phyloP scores from a whole-genome alignment of 768 basidiomycete genomes.

The Boletellus emodensis region DNA sequence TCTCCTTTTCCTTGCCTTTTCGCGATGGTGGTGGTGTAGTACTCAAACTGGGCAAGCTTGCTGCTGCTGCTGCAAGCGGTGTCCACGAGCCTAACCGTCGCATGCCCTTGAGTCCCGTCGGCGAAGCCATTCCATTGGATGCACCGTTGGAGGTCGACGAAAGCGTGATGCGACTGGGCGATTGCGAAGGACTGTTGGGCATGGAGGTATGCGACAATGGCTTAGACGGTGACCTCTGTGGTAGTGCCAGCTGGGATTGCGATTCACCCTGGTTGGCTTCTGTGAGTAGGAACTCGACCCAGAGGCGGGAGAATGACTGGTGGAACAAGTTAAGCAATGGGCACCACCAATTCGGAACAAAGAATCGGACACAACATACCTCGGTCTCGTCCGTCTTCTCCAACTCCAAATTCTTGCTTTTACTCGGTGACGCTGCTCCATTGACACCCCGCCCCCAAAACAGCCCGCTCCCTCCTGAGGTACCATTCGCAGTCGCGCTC shows the following conservation, averaged over 20 bases:
- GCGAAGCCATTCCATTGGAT: slow-evolving; percentile 7
- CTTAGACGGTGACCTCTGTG: slow-evolving; percentile 18
- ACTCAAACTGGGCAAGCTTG: slow-evolving; percentile 39
- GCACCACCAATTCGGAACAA: neutral
- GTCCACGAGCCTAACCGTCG: slow-evolving; percentile 40
- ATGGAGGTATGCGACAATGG: slow-evolving; percentile 34
- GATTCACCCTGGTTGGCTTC: slow-evolving; percentile 58
- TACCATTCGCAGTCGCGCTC: slow-evolving; percentile 24
- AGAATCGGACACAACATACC: slow-evolving; percentile 38
- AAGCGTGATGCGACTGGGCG: slow-evolving; percentile 15
- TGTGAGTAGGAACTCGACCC: slow-evolving; percentile 96
- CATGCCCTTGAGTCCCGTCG: slow-evolving; percentile 27
- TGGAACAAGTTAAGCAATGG: neutral
- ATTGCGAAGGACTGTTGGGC: slow-evolving; percentile 34
- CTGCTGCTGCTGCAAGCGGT: slow-evolving; percentile 27
- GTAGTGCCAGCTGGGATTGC: slow-evolving; percentile 14
- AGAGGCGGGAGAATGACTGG: slow-evolving; percentile 94
- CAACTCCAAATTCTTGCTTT: slow-evolving; percentile 47
- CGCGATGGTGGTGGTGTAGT: slow-evolving; percentile 35
- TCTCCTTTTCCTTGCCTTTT: slow-evolving; percentile 48
- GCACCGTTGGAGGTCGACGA: neutral
- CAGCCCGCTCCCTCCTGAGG: slow-evolving; percentile 16
- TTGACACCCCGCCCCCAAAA: slow-evolving; percentile 22
- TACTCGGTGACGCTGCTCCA: slow-evolving; percentile 27
- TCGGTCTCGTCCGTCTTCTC: slow-evolving; percentile 85